phyloP scores from a whole-genome alignment of 768 basidiomycete genomes.

The Leccinum aurantiacum region DNA sequence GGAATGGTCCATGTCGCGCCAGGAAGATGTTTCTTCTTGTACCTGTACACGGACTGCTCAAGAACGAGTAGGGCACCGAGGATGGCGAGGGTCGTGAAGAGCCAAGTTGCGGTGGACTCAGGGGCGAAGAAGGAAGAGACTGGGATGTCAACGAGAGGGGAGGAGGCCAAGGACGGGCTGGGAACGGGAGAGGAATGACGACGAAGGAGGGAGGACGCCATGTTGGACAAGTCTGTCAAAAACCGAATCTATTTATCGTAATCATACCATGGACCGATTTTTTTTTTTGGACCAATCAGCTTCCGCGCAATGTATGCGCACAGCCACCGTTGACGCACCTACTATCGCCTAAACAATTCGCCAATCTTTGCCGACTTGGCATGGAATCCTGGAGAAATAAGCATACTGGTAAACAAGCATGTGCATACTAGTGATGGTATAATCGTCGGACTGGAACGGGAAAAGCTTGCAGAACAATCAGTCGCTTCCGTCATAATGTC shows the following conservation, averaged over 20 bases:
- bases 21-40: slow-evolving; percentile 86
- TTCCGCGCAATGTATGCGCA: neutral
- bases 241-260: neutral
- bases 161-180: slow-evolving; percentile 45
- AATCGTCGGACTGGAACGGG: no score
- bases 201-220: slow-evolving; percentile 34
- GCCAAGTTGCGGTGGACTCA: slow-evolving; percentile 41
- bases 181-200: slow-evolving; percentile 35
- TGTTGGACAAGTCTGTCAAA: slow-evolving; percentile 13
- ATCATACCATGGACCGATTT: neutral
- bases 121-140: slow-evolving; percentile 46
- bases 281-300: neutral
- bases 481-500: no score
- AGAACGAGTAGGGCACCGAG: slow-evolving; percentile 74
- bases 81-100: slow-evolving; percentile 69
- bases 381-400: no score
- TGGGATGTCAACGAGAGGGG: slow-evolving; percentile 43
- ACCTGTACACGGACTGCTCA: slow-evolving; percentile 87
- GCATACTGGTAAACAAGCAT: no score
- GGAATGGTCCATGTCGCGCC: slow-evolving; percentile 93
- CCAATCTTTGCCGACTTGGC: no score
- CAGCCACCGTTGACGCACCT: slow-evolving; percentile 13
- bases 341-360: no score
- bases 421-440: no score
- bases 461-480: neutral